Evolutionary conservation across 805 yeast species (phyloP), one percentile per base, ranked within the genome.

Genomic region (Kluyveromyces wickerhamii): DNA sequence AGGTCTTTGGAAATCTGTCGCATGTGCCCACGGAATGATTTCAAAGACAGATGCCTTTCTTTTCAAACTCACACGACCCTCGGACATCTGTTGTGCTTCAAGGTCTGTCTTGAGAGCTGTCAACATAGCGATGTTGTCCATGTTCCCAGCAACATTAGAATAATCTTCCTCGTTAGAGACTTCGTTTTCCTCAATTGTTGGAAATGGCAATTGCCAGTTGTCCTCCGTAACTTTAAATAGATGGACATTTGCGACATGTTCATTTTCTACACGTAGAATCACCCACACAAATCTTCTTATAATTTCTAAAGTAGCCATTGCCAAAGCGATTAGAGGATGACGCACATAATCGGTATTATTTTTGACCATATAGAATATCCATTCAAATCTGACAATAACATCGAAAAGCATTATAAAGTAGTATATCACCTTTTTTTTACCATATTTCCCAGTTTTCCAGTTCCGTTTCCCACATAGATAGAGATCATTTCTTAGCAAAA

Each of bases 211-310:
- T 2, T 89, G 84, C 33, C 33, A 30, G 7, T 85, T 65, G 41
- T 89, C 96, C 38, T 94, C 74, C 7, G 94, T 79, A 0, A 96
- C 97, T 43, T 94, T 71, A 58, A 79, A 83, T 28, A 86, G 62
- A 36, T 76, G 77, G 8, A 87, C 95, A 53, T 89, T 89, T 1
- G 96, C 78, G 30, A 88, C 79, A 57, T 92, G 98, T 58, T 92
- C 97, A 59, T 92, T 92, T 48, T 92, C 98, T 71, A 92, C 81
- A 62, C 98, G 77, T 65, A 92, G 80, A 32, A 83, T 72, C 6
- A 86, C 68, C 98, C 98, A 92, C 10, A 89, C 63, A 46, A 85
- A 81, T 52, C 98, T 69, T 53, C 98, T 71, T 2, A 82, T 21
- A 3, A 86, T 59, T 57, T 92, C 98, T 0, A 92, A 85, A 19